A percentile compares a stretch with the other conserved stretches of the same genome.
These are phyloP conservation scores for Pseudoperonospora humuli DNA, from an alignment of 352 stramenopile genomes.

Conservation along the genomic window DNA sequence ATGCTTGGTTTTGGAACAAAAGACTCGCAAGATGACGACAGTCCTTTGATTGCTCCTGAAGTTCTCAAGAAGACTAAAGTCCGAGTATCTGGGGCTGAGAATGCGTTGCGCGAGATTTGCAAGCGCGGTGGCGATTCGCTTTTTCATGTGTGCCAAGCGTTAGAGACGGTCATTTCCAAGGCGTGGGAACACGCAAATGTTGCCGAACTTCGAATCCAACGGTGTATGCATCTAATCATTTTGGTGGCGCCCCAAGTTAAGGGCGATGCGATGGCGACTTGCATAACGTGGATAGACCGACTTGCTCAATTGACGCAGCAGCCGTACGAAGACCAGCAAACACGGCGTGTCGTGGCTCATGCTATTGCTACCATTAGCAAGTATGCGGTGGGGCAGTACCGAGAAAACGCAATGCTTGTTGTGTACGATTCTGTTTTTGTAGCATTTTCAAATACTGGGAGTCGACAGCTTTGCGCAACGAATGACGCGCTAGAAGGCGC, in stretches of 20 bases:
- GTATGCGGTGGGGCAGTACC: conserved; percentile 16
- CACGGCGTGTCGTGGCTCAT: conserved; percentile 27
- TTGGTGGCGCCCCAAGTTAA: conserved; percentile 33
- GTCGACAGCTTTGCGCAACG: not conserved
- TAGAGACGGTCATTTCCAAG: conserved; percentile 32
- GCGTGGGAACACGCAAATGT: conserved; percentile 21
- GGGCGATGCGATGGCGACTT: conserved; percentile 17
- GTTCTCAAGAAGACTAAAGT: conserved; percentile 27
- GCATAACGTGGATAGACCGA: conserved; percentile 38
- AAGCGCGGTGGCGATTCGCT: conserved; percentile 20
- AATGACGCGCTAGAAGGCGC: conserved; percentile 29
- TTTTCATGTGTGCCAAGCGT: conserved; percentile 26
- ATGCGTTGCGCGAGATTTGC: conserved; percentile 34
- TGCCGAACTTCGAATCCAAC: conserved; percentile 34
- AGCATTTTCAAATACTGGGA: conserved; percentile 11
- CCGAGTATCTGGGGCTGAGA: conserved; percentile 37
- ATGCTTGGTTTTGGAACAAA: not conserved
- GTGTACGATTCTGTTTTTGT: conserved; percentile 47
- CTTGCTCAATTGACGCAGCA: conserved; percentile 25
- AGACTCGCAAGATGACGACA: conserved; percentile 1
- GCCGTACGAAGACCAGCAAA: conserved; percentile 17
- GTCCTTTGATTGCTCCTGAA: conserved; percentile 8
- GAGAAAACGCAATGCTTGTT: conserved; percentile 35
- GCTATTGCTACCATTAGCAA: conserved; percentile 45
- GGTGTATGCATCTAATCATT: conserved; percentile 41